Evolutionary conservation across 164 flowering plant genomes (phyloP).

Genomic region (Nelumbo lutea): DNA sequence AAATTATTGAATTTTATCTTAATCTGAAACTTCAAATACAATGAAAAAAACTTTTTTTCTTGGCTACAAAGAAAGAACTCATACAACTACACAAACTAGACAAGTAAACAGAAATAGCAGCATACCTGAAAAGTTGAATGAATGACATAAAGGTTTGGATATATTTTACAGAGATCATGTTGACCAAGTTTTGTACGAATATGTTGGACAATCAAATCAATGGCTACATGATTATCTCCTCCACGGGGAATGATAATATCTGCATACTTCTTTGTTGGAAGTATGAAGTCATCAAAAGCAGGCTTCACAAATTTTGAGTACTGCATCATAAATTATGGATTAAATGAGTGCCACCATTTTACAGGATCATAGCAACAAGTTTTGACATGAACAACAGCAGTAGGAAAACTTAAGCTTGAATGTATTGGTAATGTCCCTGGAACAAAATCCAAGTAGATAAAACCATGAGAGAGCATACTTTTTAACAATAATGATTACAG

Average conservation of each 20-base stretch:
- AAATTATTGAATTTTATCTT: conserved; percentile 7
- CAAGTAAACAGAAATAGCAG: neutral
- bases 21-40: neutral
- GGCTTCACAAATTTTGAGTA: conserved; percentile 98
- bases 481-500: no score
- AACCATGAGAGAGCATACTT: no score
- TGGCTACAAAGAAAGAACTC: neutral
- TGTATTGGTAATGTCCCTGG: no score
- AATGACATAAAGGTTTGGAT: conserved; percentile 87
- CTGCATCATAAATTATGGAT: conserved; percentile 40
- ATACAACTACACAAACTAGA: neutral
- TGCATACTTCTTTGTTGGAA: conserved; percentile 96
- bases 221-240: conserved; percentile 96
- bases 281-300: conserved; percentile 97
- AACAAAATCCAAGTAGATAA: no score
- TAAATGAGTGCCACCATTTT: neutral
- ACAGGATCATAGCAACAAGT: neutral
- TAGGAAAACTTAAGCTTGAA: no score
- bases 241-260: conserved; percentile 98
- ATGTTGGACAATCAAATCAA: conserved; percentile 98
- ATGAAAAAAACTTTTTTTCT: neutral
- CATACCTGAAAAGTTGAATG: conserved; percentile 95
- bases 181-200: conserved; percentile 96
- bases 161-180: conserved; percentile 96
- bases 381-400: no score